Evolutionary conservation across 768 basidiomycete genomes (phyloP), one percentile per base, ranked within the genome.

Genomic region (Tylopilus subfusipes): DNA sequence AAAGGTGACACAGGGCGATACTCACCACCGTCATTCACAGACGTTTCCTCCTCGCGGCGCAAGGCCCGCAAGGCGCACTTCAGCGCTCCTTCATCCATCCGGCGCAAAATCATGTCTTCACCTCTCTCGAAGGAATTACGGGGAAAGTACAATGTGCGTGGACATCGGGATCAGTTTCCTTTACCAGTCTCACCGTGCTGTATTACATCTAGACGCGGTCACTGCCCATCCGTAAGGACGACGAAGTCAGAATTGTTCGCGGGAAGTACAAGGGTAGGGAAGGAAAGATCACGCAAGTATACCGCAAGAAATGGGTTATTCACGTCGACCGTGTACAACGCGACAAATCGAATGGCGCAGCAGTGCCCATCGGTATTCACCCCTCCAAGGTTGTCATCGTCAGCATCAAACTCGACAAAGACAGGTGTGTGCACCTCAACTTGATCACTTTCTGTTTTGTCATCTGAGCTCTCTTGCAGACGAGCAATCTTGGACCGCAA

Each of bases 31-130:
- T 57, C 58, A 44, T 62, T 58, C 27, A 45, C 63, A 94, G 93
- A 90, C 70, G 83, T 89, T 69, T 91, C 93, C 61, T 91, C 90
- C 62, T 93, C 92, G 68, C 86, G 94, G 73, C 92, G 97, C 84
- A 98, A 98, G 85, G 84, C 88, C 68, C 93, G 94, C 80, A 98
- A 97, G 85, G 90, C 90, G 63, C 97, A 99, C 83, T 98, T 98
- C 76, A 81, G 81, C 50, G 96, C 96, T 40, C 92, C 96, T 47
- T 98, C 96, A 42, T 93, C 91, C 46, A 79, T 92, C 66, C 91
- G 96, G 73, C 88, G 97, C 73, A 94, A 91, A 78, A 94, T 98
- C 67, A 98, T 99, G 97, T 93, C 91, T 61, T 93, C 96, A 54
- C 79, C 94, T 48, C 85, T 99, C 56, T 87, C 90, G 57, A 98